Evolutionary conservation across 768 basidiomycete species (phyloP), one percentile per base, ranked within the genome.

Genomic region (Termitomyces sp.): DNA sequence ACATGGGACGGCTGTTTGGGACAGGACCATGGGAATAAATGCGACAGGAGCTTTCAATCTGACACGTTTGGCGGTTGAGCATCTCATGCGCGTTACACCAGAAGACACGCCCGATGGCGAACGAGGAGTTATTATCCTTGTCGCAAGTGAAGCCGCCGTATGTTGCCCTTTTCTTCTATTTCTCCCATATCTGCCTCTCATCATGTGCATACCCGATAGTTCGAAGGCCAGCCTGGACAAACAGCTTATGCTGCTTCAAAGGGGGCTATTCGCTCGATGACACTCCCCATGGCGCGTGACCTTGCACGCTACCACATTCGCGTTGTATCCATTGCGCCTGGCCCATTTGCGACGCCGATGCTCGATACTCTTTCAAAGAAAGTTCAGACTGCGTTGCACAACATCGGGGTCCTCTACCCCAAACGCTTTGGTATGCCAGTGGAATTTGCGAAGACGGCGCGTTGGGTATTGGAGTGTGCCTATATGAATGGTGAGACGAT

Each of bases 261-360:
- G 69, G 85, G 84, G 24, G 85, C 80, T 0, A 62, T 87, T 6
- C 71, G 71, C 20, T 81, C 84, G 2, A 80, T 87, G 79, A 80
- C 83, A 1, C 75, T 86, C 4, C 85, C 85, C 3, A 78, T 86
- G 76, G 81, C 85, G 4, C 76, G 84, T 34, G 85, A 87, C 63
- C 75, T 87, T 2, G 73, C 79, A 0, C 72, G 79, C 5, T 76
- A 83, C 61, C 79, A 76, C 45, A 69, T 83, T 27, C 79, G 82
- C 58, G 84, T 85, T 37, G 79, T 84, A 41, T 75, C 81, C 27
- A 73, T 87, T 59, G 85, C 84, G 0, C 84, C 85, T 0, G 81
- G 81, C 5, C 74, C 79, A 1, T 86, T 87, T 67, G 69, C 71
- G 7, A 82, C 37, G 11, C 36, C 37, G 6, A 7, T 57, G 27